phyloP scores from a whole-genome alignment of 2,329 filamentous ascomycete species.

The Pyricularia pennisetigena region DNA sequence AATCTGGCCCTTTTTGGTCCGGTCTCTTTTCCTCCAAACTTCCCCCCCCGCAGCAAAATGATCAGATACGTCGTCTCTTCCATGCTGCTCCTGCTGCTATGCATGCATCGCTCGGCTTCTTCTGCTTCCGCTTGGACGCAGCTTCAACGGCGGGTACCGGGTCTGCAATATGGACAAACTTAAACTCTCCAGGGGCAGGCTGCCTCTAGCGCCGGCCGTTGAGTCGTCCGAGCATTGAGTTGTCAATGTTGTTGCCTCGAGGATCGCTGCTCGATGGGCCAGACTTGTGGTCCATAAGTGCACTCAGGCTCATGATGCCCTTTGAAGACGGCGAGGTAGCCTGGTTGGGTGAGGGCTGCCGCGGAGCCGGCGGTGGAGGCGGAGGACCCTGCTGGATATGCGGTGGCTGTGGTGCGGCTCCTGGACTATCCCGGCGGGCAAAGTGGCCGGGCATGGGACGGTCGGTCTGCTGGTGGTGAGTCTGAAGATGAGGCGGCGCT shows the following conservation, averaged over 20 bases:
- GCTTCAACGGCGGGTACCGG: not conserved
- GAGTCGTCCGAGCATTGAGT: constrained; percentile 4
- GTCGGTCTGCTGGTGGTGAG: not conserved
- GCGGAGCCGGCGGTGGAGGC: not conserved
- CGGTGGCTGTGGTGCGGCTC: not conserved
- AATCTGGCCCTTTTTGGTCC: not conserved
- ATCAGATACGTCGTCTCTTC: not conserved
- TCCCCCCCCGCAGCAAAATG: not conserved
- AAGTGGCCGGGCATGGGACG: not conserved
- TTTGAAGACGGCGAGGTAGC: not conserved
- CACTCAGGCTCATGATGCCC: constrained; percentile 1
- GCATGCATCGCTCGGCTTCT: not conserved
- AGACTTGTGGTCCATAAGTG: not conserved
- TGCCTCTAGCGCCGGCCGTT: not conserved
- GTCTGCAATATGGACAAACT: not conserved
- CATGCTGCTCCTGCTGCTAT: not conserved
- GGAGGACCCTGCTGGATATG: not conserved
- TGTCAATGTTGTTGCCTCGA: constrained; percentile 1
- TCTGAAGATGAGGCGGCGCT: not conserved
- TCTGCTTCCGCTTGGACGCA: not conserved
- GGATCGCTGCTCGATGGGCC: not conserved
- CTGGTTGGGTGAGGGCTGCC: not conserved
- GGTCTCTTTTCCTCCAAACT: not conserved
- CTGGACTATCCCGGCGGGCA: not conserved
- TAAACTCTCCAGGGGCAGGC: not conserved